Conservation (phyloP, 192 early-diverging fungal species). For the Ramicandelaber brevisporus region DNA sequence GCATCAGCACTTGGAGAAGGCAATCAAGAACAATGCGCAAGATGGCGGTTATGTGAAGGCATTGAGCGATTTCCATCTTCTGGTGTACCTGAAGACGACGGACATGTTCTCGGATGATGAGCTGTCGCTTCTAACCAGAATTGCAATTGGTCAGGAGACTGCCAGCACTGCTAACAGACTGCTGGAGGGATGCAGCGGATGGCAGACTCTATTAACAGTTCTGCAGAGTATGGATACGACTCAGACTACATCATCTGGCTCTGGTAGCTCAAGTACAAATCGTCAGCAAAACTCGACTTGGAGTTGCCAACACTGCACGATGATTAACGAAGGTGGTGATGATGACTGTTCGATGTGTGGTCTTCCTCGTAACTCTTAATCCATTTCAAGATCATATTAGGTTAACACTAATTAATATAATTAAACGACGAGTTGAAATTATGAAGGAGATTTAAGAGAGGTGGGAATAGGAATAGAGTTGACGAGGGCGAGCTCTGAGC, state of each 20-base stretch:
- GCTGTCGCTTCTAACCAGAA: no score
- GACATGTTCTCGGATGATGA: constrained; percentile 37
- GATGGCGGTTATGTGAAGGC: constrained; percentile 6
- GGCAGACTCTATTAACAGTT: constrained; percentile 45
- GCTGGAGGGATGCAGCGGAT: constrained; percentile 24
- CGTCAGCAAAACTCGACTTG: constrained; percentile 8
- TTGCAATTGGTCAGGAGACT: no score
- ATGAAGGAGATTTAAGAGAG: no score
- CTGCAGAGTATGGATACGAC: constrained; percentile 16
- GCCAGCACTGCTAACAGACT: no score
- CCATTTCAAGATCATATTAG: no score
- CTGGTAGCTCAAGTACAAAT: constrained; percentile 5
- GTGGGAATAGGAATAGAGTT: no score
- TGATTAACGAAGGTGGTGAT: constrained; percentile 27
- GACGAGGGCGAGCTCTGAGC: no score
- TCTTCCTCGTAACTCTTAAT: no score
- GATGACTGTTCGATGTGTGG: constrained; percentile 65
- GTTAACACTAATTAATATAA: no score
- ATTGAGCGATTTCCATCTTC: constrained; percentile 57
- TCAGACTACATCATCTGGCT: constrained; percentile 1
- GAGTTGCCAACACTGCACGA: constrained; percentile 61
- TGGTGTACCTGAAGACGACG: constrained; percentile 37
- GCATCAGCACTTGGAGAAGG: constrained; percentile 23
- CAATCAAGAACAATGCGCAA: constrained; percentile 28
- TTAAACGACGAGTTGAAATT: no score